Base-by-base conservation (phyloP, 2,329 filamentous ascomycete species). In the Hypoxylon sp. region DNA sequence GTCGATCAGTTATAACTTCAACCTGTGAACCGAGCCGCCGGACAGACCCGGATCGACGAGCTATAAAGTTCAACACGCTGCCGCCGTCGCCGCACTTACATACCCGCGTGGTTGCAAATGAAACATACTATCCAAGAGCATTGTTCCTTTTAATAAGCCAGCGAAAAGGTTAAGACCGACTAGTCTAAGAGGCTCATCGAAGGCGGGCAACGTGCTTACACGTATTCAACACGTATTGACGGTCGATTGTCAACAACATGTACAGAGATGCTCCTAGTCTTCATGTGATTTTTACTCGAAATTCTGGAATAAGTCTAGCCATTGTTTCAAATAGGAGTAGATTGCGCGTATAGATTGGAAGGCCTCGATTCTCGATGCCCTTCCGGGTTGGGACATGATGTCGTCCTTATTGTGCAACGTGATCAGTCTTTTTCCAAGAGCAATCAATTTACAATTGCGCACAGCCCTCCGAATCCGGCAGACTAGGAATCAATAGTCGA, bases 21-120 rank as follows among this genome's bases (percentile, higher is more conserved):
- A 59, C 38, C 11, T 52, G 46, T 60, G 46, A 63, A 60, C 57
- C 61, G 58, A 68, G 55, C 58, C 65, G 68, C 58, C 65, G 68
- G 68, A 62, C 55, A 59, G 56, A 59, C 38, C 61, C 68, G 68
- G 65, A 68, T 65, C 61, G 60, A 41, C 68, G 43, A 63, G 58
- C 51, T 65, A 36, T 49, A 46, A 48, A 46, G 45, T 45, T 51
- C 51, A 61, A 58, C 32, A 28, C 43, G 38, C 34, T 56, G 32
- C 34, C 41, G 41, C 41, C 49, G 30, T 34, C 38, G 52, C 50
- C 32, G 25, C 28, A 43, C 19, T 56, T 41, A 59, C 46, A 32
- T 60, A 34, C 10, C 17, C 48, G 9, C 17, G 9, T 32, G 32
- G 38, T 11, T 53, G 41, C 49, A 52, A 58, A 65, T 30, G 32